phyloP scores from a whole-genome alignment of 2,329 filamentous ascomycete genomes.

The Aspergillus arachidicola region DNA sequence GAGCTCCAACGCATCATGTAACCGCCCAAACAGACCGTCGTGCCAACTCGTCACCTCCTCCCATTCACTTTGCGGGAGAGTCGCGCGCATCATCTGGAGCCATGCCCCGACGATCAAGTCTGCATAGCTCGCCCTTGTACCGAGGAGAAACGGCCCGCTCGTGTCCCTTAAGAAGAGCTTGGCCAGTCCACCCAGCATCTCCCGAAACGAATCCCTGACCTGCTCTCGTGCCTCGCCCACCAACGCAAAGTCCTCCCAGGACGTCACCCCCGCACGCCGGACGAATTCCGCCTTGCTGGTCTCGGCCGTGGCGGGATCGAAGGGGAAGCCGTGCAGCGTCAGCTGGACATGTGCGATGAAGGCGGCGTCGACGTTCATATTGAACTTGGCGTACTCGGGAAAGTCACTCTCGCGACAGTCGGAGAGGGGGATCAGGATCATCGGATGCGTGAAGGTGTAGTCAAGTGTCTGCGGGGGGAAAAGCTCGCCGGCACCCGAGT shows the following conservation, averaged over 20 bases:
- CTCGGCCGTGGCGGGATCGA: constrained; percentile 54
- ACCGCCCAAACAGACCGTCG: constrained; percentile 51
- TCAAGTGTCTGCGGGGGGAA: constrained; percentile 52
- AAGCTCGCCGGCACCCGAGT: constrained; percentile 47
- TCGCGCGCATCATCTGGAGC: constrained; percentile 51
- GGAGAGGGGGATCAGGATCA: constrained; percentile 40
- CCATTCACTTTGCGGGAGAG: constrained; percentile 53
- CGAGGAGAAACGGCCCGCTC: constrained; percentile 54
- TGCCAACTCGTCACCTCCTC: constrained; percentile 53
- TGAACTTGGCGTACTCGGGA: constrained; percentile 54
- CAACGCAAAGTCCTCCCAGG: constrained; percentile 44
- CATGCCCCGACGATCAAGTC: constrained; percentile 62
- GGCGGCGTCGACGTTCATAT: constrained; percentile 56
- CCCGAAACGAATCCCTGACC: constrained; percentile 44
- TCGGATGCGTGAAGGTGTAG: constrained; percentile 38
- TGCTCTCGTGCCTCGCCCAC: constrained; percentile 44
- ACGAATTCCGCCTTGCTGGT: constrained; percentile 51
- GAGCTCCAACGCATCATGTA: constrained; percentile 51
- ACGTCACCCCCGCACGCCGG: constrained; percentile 47
- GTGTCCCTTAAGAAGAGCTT: constrained; percentile 43
- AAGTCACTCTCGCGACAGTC: constrained; percentile 30
- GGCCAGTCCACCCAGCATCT: constrained; percentile 47
- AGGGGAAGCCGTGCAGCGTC: constrained; percentile 46
- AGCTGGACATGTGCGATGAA: constrained; percentile 54
- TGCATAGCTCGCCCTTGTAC: constrained; percentile 51